phyloP scores from a whole-genome alignment of 2,329 filamentous ascomycete species.

The Aspergillus ruber region DNA sequence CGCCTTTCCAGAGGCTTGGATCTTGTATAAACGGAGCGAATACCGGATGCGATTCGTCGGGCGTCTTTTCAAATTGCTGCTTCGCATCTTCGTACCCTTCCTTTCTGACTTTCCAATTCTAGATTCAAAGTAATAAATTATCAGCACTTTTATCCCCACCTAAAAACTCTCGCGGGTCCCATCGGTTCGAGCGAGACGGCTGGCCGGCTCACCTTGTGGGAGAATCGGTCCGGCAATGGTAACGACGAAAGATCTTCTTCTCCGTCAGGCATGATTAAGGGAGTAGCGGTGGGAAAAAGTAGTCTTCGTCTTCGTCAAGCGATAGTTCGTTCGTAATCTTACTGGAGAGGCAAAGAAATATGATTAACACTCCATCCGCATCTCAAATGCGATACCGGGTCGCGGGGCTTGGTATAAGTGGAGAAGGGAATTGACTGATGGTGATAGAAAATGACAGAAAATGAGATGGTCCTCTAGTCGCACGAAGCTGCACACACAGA shows the following conservation, averaged over 20 bases:
- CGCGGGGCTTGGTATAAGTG: neutral
- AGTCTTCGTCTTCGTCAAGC: neutral
- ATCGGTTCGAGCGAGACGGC: neutral
- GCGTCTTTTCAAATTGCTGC: slow-evolving; percentile 76
- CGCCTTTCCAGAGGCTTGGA: slow-evolving; percentile 80
- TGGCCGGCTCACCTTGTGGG: slow-evolving; percentile 33
- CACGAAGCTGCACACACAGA: neutral
- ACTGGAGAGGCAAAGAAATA: neutral
- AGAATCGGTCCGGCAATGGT: slow-evolving; percentile 36
- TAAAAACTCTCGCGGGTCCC: neutral
- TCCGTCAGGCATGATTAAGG: slow-evolving; percentile 34
- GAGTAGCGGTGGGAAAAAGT: neutral
- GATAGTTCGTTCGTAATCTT: neutral
- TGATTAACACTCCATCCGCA: neutral
- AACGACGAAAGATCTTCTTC: slow-evolving; percentile 40
- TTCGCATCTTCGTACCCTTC: slow-evolving; percentile 87
- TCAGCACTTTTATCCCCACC: neutral
- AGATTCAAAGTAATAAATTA: slow-evolving; percentile 1
- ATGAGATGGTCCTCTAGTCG: neutral
- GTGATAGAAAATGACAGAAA: neutral
- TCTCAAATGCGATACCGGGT: neutral
- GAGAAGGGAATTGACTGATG: neutral
- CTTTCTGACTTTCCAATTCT: slow-evolving; percentile 97
- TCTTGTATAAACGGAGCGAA: slow-evolving; percentile 87
- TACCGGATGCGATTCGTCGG: slow-evolving; percentile 75